Percentiles rank a stretch among this genome's conserved stretches.
Conservation (phyloP, 305 asterid species). For the Euphrasia arctica region DNA sequence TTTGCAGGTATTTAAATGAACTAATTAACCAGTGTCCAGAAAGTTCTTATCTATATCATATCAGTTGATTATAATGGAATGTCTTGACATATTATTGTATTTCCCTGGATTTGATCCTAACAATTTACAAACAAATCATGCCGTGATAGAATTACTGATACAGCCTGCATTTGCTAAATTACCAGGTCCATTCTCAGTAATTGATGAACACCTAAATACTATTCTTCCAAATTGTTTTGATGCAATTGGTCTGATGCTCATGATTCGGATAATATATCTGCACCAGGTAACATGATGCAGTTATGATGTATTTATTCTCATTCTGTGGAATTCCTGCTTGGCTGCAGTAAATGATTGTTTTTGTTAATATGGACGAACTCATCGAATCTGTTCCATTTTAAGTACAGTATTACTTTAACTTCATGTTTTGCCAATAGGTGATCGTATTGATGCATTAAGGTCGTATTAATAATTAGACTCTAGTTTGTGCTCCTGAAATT, state of each 20-base stretch:
- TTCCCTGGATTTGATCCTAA: constrained; percentile 19
- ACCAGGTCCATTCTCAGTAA: constrained; percentile 81
- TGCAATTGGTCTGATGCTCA: constrained; percentile 94
- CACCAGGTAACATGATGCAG: constrained; percentile 66
- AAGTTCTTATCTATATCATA: constrained; percentile 6
- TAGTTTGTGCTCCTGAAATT: constrained; percentile 6
- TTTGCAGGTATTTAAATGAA: constrained; percentile 66
- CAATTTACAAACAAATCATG: constrained; percentile 5
- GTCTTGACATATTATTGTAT: constrained; percentile 3
- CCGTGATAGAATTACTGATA: constrained; percentile 25
- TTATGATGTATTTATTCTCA: constrained; percentile 1
- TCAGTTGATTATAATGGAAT: constrained; percentile 15
- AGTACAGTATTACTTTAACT: constrained; percentile 7
- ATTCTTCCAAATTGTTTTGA: constrained; percentile 84
- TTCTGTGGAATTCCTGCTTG: neutral
- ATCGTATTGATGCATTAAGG: constrained; percentile 7
- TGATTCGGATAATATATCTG: constrained; percentile 95
- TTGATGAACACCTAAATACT: constrained; percentile 79
- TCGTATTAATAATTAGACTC: constrained; percentile 1
- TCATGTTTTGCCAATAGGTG: constrained; percentile 13
- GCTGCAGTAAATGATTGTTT: constrained; percentile 2
- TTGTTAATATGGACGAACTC: constrained; percentile 4
- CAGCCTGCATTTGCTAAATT: constrained; percentile 29
- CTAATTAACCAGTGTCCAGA: constrained; percentile 5
- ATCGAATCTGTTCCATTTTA: constrained; percentile 14